Evolutionary conservation across 768 basidiomycete species (phyloP).

Genomic region (Suillus ampliporus): DNA sequence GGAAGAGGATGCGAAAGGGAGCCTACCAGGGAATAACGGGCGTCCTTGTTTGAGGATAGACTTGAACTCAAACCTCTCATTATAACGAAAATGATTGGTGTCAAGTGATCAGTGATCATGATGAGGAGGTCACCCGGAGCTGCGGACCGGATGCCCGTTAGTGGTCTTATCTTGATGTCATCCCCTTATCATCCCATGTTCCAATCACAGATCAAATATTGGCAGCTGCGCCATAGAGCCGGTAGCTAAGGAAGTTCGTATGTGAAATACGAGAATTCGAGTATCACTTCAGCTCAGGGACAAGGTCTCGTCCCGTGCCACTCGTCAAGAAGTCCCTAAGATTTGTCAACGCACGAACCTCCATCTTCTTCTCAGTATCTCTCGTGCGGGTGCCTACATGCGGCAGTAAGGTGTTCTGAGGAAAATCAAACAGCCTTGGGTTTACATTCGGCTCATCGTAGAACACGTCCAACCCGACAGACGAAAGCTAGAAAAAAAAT

Average conservation of each 20-base stretch:
- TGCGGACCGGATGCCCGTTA: background rate
- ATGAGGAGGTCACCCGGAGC: background rate
- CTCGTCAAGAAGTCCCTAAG: slow-evolving; percentile 64
- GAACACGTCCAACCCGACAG: slow-evolving; percentile 83
- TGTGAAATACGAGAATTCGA: background rate
- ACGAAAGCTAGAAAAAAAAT: slow-evolving; percentile 56
- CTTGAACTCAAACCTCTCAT: background rate
- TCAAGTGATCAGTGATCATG: slow-evolving; percentile 3
- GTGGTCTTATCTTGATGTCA: background rate
- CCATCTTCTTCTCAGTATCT: slow-evolving; percentile 79
- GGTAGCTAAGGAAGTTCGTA: too few relatives aligned
- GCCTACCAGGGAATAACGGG: background rate
- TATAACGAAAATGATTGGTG: background rate
- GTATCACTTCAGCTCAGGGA: slow-evolving; percentile 49
- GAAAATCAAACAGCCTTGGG: slow-evolving; percentile 74
- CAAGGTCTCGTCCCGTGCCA: slow-evolving; percentile 68
- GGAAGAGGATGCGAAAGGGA: background rate
- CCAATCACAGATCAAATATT: too few relatives aligned
- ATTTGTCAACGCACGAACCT: slow-evolving; percentile 75
- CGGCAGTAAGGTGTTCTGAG: slow-evolving; percentile 79
- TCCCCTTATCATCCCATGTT: too few relatives aligned
- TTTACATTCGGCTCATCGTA: slow-evolving; percentile 84
- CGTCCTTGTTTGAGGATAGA: background rate
- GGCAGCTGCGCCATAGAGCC: too few relatives aligned
- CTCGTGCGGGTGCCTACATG: slow-evolving; percentile 86